Conservation (phyloP, 2,329 filamentous ascomycete species). For the Podosphaera aphanis region DNA sequence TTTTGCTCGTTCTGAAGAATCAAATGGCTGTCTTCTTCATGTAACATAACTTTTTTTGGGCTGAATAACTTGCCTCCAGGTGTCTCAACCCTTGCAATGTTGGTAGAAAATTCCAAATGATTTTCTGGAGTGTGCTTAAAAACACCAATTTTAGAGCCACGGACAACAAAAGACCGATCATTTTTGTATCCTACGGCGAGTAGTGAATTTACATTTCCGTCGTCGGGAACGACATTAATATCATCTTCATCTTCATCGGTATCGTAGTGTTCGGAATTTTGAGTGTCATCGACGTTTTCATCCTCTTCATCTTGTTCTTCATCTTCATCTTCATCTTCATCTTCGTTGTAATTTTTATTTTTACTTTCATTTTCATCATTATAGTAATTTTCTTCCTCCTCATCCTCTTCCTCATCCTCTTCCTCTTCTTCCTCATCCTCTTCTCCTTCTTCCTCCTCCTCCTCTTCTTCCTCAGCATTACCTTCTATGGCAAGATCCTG, state of each 20-base stretch:
- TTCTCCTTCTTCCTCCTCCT: conserved; percentile 22
- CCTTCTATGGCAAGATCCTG: conserved; percentile 88
- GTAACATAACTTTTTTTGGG: conserved; percentile 40
- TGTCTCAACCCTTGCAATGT: conserved; percentile 86
- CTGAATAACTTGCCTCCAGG: conserved; percentile 71
- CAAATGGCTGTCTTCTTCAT: conserved; percentile 17
- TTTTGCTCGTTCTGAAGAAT: conserved; percentile 26
- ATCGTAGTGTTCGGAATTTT: too few species aligned
- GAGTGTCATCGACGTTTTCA: too few species aligned
- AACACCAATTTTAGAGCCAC: conserved; percentile 92
- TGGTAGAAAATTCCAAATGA: conserved; percentile 84
- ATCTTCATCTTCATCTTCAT: conserved; percentile 60
- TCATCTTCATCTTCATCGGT: too few species aligned
- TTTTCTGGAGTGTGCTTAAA: conserved; percentile 93
- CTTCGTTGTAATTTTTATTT: conserved; percentile 54
- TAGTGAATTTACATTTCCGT: too few species aligned
- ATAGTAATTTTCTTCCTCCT: conserved; percentile 41
- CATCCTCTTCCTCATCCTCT: conserved; percentile 39
- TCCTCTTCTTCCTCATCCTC: conserved; percentile 28
- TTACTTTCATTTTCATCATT: conserved; percentile 37
- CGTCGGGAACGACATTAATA: too few species aligned
- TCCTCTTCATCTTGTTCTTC: conserved; percentile 51
- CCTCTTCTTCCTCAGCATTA: conserved; percentile 26
- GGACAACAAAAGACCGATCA: conserved; percentile 87
- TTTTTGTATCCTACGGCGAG: conserved; percentile 93